Base-by-base conservation (phyloP, 1,139 yeast genomes). In the Candida tropicalis region DNA sequence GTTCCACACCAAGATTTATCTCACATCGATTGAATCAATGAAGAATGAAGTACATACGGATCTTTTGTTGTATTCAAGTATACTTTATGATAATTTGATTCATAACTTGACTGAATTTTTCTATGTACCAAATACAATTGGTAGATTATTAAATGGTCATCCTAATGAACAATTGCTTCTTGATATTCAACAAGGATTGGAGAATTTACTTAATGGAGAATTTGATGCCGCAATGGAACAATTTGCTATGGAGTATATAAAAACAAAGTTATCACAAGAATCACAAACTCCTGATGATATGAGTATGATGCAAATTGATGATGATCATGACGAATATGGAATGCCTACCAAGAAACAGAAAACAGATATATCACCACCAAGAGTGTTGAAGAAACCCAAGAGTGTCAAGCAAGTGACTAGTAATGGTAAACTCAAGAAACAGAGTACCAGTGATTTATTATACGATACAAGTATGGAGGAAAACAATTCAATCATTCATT, bases 41-140 rank as follows among this genome's bases (percentile, higher is more conserved):
- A 70, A 69, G 32, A 78, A 76, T 20, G 61, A 71, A 0, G 60
- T 79, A 5, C 82, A 81, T 40, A 71, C 68, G 40, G 83, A 82
- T 35, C 69, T 83, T 7, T 58, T 83, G 29, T 72, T 79, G 47
- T 74, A 76, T 50, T 75, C 87, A 0, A 75, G 86, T 0, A 64
- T 79, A 6, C 60, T 81, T 24, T 70, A 67, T 46, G 79, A 73
- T 49, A 63, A 68, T 43, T 54, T 73, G 37, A 56, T 70, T 2
- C 58, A 61, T 20, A 65, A 67, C 34, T 47, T 70, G 37, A 50
- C 56, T 8, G 58, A 58, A 2, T 65, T 54, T 46, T 53, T 53
- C 32, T 60, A 52, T 40, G 42, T 60, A 20, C 43, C 48, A 10
- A 37, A 31, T 18, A 33, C 43, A 3, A 38, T 45, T 17, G 44